Base-by-base conservation (phyloP, 2,329 filamentous ascomycete species). In the Venturiaceae sp. region DNA sequence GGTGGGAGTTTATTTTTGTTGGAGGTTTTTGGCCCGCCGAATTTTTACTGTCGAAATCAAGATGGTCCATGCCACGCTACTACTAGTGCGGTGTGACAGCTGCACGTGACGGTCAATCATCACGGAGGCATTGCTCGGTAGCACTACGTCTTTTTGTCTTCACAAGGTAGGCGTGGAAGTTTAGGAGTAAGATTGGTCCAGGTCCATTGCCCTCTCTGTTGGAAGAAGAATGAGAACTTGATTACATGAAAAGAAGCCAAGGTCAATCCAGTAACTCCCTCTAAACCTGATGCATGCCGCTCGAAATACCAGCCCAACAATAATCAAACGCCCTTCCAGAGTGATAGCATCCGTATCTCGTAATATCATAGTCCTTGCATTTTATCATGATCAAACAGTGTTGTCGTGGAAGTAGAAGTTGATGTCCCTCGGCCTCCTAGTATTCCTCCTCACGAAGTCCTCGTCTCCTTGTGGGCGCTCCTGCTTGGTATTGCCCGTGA, bases 341-440 rank as follows among this genome's bases (percentile, higher is more conserved):
- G 30, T 39, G 19, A 16, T 50, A 3, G 14, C 16, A 14, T 30
- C 44, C 44, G 30, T 50, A n/a, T 28, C 16, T 50, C 44, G 30
- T 50, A 9, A 28, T 26, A 30, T n/a, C 26, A 28, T 47, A n/a
- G 26, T 50, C 3, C 44, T 50, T 50, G 28, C 26, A n/a, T 50
- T 30, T n/a, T 6, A 50, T 26, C 9, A 26, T 46, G 30, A 28
- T 53, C 34, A 79, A 7, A 78, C 76, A 36, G 67, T 86, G 67
- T 91, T 88, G 71, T 99, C 94, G 70, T 99, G 90, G 69, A 96
- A 99, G 64, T 90, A 83, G 69, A 97, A 99, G 66, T 88, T 85
- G 62, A 99, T 95, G 72, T 99, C 92, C 65, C 87, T 82, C 50
- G 92, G 90, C 39, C 92, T 80, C 63, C 85, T 81, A 28, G 83